These are phyloP conservation scores for Medicago arabica DNA, from an alignment of 306 rosid species.

Conservation along the genomic window DNA sequence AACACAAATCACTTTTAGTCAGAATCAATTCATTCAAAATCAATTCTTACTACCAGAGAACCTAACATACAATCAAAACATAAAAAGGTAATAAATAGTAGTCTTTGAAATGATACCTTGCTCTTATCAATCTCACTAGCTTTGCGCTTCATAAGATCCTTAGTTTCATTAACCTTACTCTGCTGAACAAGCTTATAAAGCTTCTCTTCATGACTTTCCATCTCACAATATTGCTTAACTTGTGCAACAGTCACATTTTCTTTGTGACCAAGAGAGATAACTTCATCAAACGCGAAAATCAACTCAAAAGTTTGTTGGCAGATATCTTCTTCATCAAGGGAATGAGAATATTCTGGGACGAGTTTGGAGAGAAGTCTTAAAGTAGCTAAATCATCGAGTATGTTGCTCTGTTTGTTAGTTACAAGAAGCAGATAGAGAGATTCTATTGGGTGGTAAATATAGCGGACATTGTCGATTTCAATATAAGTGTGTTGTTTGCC, in stretches of 20 bases:
- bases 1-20: too few species aligned
- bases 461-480: slow-evolving; percentile 92
- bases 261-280: neutral
- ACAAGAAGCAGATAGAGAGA: slow-evolving; percentile 90
- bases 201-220: slow-evolving; percentile 98
- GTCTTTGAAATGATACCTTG: slow-evolving; percentile 67
- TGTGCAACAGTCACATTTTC: neutral
- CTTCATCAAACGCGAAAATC: slow-evolving; percentile 6
- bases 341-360: slow-evolving; percentile 86
- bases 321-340: slow-evolving; percentile 1
- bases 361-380: slow-evolving; percentile 93
- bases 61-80: neutral
- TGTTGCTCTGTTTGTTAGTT: slow-evolving; percentile 96
- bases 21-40: too few species aligned
- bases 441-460: slow-evolving; percentile 97
- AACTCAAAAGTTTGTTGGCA: neutral
- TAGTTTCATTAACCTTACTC: slow-evolving; percentile 93
- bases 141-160: slow-evolving; percentile 94
- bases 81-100: neutral
- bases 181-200: slow-evolving; percentile 87
- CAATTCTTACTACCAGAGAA: too few species aligned
- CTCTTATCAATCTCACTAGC: slow-evolving; percentile 98
- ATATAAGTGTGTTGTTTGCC: slow-evolving; percentile 93
- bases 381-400: slow-evolving; percentile 94
- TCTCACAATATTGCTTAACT: slow-evolving; percentile 61